A percentile compares a stretch with the other conserved stretches of the same genome.
Evolutionary conservation across 495 filamentous ascomycete species (phyloP).

Genomic region (Bombardia bombarda): DNA sequence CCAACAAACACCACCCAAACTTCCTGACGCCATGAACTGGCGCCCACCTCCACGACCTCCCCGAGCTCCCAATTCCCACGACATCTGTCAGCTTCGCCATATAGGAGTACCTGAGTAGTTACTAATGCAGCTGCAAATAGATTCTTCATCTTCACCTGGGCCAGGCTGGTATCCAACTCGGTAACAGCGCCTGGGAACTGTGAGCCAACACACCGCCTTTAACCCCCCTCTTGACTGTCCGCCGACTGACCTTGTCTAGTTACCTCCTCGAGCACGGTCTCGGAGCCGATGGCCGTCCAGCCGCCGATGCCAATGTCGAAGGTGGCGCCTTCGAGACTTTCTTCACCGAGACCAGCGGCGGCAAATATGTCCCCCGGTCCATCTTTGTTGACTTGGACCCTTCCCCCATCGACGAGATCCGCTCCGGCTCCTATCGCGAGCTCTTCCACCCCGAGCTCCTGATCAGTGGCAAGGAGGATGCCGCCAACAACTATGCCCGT

Average conservation of each 20-base stretch:
- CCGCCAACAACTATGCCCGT: slow-evolving; percentile 91
- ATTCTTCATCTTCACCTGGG: slow-evolving; percentile 86
- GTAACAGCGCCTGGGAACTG: slow-evolving; percentile 94
- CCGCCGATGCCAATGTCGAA: slow-evolving; percentile 54
- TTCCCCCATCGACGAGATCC: slow-evolving; percentile 87
- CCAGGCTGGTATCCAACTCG: slow-evolving; percentile 89
- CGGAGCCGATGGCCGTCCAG: slow-evolving; percentile 61
- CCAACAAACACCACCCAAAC: no score
- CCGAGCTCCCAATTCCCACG: slow-evolving; percentile 4
- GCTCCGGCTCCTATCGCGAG: slow-evolving; percentile 72
- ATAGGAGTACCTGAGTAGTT: background rate
- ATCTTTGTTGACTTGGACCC: slow-evolving; percentile 88
- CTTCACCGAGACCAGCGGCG: slow-evolving; percentile 77
- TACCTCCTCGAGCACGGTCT: slow-evolving; percentile 91
- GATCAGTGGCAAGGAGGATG: slow-evolving; percentile 90
- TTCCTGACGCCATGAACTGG: no score
- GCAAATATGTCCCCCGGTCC: slow-evolving; percentile 86
- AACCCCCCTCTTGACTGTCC: background rate
- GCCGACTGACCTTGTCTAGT: slow-evolving; percentile 33
- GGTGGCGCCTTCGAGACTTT: slow-evolving; percentile 80
- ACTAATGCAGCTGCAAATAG: slow-evolving; percentile 33
- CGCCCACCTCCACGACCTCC: background rate
- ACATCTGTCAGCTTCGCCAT: slow-evolving; percentile 1
- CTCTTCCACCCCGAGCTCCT: slow-evolving; percentile 85
- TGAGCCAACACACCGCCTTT: slow-evolving; percentile 52